Evolutionary conservation across 2,329 filamentous ascomycete genomes (phyloP).

Genomic region (Fusarium sororula): DNA sequence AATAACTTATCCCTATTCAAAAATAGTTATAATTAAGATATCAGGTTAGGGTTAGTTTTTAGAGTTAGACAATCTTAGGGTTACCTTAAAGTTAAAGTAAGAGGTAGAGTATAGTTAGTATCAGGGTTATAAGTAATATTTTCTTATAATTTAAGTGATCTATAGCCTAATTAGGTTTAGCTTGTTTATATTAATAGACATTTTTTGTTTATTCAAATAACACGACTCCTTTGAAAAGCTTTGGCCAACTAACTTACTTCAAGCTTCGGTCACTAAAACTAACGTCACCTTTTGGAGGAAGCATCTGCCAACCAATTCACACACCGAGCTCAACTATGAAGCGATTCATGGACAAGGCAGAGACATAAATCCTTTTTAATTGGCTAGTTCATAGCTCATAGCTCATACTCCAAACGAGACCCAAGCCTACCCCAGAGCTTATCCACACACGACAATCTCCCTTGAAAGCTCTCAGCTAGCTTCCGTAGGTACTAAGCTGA

Average conservation of each 20-base stretch:
- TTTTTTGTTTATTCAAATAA: too few species aligned
- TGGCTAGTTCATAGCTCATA: not conserved
- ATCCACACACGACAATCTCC: constrained; percentile 33
- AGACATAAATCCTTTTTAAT: not conserved
- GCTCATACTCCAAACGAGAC: not conserved
- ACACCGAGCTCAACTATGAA: constrained; percentile 21
- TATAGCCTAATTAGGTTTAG: too few species aligned
- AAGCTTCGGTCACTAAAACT: constrained; percentile 2
- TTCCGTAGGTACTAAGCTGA: not conserved
- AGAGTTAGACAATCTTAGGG: too few species aligned
- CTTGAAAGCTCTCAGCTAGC: not conserved
- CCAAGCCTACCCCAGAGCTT: constrained; percentile 6
- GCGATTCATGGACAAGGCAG: constrained; percentile 8
- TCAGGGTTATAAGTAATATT: too few species aligned
- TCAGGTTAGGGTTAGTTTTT: too few species aligned
- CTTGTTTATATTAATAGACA: too few species aligned
- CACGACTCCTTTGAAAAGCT: not conserved
- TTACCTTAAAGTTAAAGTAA: too few species aligned
- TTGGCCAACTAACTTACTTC: constrained; percentile 7
- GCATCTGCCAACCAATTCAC: constrained; percentile 16
- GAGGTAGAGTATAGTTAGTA: too few species aligned
- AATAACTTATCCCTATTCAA: too few species aligned
- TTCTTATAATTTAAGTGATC: too few species aligned
- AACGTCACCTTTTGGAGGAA: constrained; percentile 8
- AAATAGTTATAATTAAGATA: too few species aligned